Base-by-base conservation (phyloP, 164 flowering plant species). In the Piper longum region DNA sequence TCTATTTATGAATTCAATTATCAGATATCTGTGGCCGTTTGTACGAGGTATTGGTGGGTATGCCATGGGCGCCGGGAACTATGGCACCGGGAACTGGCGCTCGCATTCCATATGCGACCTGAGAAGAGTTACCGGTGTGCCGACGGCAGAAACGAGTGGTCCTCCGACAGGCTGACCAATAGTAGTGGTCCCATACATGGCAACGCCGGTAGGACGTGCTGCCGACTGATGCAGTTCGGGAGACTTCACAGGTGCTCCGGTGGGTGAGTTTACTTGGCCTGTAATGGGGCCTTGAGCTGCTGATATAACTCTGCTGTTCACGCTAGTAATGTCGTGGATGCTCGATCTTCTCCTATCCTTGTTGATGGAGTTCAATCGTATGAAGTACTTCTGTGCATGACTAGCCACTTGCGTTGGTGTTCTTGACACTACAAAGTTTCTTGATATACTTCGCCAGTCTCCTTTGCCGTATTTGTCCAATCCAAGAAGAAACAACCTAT, bases 391-490 rank as follows among this genome's bases (percentile, higher is more conserved):
- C 63, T 88, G 97, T 0, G 97, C 97, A 71, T 89, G 97, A 73
- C 97, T 90, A 3, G 96, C 96, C 65, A 89, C 96, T 73, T 89
- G 96, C 7, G 96, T 89, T 5, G 97, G 97, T 4, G 97, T 90
- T 67, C 97, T 80, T 2, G 97, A 83, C 54, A 86, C 88, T 62
- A 91, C 97, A 70, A 83, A 91, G 75, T 91, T 88, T 4, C 97
- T 76, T 2, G 97, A 91, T 67, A 91, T 91, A 71, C 96, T 91
- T 52, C 97, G 78, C 97, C 97, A 91, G 63, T 91, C 97, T 5
- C 97, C 97, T 73, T 91, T 91, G 42, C 97, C 97, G 64, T 88
- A 91, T 64, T 91, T 88, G 40, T 91, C 91, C 84, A 91, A 73
- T 60, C 97, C 97, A 56, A 85, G 93, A 63, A 91, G 96, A 75